Conservation (phyloP, 768 basidiomycete species). For the Vararia minispora region DNA sequence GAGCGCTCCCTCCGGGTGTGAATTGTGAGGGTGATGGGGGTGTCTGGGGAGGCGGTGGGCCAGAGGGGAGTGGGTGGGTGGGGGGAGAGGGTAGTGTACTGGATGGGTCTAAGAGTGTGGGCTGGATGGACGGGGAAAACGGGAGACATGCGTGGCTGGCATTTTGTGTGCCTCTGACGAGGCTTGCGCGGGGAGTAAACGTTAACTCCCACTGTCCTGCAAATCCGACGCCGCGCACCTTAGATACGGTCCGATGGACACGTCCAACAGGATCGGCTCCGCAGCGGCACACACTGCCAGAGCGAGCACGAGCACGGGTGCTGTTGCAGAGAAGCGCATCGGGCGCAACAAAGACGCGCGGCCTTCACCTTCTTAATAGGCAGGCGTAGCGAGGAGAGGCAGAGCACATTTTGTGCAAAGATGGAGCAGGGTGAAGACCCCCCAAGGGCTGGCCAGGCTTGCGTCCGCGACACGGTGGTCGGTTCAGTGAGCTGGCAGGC, state of each 20-base stretch:
- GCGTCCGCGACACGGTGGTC: too few species aligned
- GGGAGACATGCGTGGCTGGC: slow-evolving; percentile 35
- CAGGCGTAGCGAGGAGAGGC: too few species aligned
- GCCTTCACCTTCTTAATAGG: too few species aligned
- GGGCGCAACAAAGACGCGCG: too few species aligned
- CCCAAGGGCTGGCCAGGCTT: too few species aligned
- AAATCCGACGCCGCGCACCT: slow-evolving; percentile 31
- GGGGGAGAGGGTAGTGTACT: slow-evolving; percentile 35
- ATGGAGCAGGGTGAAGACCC: too few species aligned
- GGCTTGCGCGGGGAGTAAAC: slow-evolving; percentile 21
- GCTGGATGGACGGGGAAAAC: neutral
- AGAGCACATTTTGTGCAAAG: too few species aligned
- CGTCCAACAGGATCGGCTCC: slow-evolving; percentile 34
- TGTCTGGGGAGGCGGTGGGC: slow-evolving; percentile 35
- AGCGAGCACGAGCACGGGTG: neutral
- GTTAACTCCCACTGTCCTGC: neutral
- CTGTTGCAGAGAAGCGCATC: neutral
- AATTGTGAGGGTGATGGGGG: slow-evolving; percentile 50
- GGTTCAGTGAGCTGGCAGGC: too few species aligned
- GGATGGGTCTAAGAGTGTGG: neutral
- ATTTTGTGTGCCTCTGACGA: slow-evolving; percentile 41
- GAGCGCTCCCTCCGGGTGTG: slow-evolving; percentile 33
- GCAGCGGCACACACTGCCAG: slow-evolving; percentile 12
- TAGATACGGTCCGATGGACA: slow-evolving; percentile 38
- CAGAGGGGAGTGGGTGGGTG: slow-evolving; percentile 39